Conservation (phyloP, 176 grass and related monocot species). For the Otatea glauca region DNA sequence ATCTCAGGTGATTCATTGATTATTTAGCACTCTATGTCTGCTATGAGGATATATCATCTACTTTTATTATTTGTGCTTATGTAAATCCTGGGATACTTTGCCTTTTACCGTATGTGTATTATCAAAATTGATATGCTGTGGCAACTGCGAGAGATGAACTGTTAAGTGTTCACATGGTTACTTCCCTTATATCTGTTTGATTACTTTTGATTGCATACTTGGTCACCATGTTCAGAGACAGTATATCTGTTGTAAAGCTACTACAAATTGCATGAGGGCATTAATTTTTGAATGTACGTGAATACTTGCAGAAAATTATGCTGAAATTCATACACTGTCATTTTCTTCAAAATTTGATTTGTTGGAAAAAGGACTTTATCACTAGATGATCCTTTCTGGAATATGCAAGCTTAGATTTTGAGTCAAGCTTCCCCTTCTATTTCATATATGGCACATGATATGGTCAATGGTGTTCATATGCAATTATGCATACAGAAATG, state of each 20-base stretch:
- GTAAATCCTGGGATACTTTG: neutral
- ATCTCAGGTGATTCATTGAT: conserved; percentile 68
- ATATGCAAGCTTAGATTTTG: conserved; percentile 32
- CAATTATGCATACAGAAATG: neutral
- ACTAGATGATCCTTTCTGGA: neutral
- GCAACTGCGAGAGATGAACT: neutral
- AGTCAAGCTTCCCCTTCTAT: conserved; percentile 26
- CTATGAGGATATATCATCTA: neutral
- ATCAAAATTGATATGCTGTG: neutral
- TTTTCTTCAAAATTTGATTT: conserved; percentile 5
- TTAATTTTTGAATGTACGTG: neutral
- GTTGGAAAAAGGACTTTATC: conserved; percentile 19
- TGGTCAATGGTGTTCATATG: too few species aligned
- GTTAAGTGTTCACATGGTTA: neutral
- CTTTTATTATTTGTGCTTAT: neutral
- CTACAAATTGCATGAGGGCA: neutral
- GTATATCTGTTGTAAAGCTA: conserved; percentile 14
- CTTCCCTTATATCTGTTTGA: neutral
- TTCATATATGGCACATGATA: neutral
- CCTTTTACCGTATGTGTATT: neutral
- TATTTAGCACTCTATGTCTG: conserved; percentile 34
- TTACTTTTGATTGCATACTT: neutral
- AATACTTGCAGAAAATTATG: neutral
- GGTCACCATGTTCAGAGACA: neutral
- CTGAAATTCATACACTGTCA: neutral